Base-by-base conservation (phyloP, 495 filamentous ascomycete genomes). In the Lasiosphaeria hispida region DNA sequence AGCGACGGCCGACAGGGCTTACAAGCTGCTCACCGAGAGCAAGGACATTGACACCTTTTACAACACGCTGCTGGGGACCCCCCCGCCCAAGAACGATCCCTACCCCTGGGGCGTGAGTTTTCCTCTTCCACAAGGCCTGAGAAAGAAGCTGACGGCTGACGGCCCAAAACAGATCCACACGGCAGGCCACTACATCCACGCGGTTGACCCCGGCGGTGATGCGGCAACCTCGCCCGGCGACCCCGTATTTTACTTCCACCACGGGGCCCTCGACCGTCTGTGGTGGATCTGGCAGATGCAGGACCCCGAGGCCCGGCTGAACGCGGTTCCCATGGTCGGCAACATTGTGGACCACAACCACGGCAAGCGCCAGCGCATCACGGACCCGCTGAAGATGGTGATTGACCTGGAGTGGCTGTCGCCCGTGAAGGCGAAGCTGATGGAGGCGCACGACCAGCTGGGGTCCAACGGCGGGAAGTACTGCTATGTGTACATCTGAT, bases 271-370 rank as follows among this genome's bases (percentile, higher is more conserved):
- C 41, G 86, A 89, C 65, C 82, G 83, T 4, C 47, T 83, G 4
- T 90, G 80, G 76, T 86, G 83, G 79, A 82, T 83, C 14, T 90
- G 87, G 87, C 85, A 90, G 70, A 79, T 75, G 48, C 63, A 79
- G 56, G 78, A 88, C 59, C 59, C 71, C 19, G 59, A 62, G 49
- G 68, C 69, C 6, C 71, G 83, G 5, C 64, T 61, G 10, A 67
- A 69, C 13, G 71, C 54, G 36, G 54, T 61, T 10, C 52, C 52
- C 14, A 43, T 55, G 39, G 33, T 34, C 41, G 52, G 52, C 23
- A 17, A 33, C 11, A 38, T 55, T 9, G 41, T 53, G 50, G 38
- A 47, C 43, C 43, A 47, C 43, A 13, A 13, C n/a, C 38, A 53
- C 13, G 50, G 50, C 14, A 49, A 33, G 15, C 43, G 43, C 43